Evolutionary conservation across 495 filamentous ascomycete genomes (phyloP).

Genomic region (Immersiella caudata): DNA sequence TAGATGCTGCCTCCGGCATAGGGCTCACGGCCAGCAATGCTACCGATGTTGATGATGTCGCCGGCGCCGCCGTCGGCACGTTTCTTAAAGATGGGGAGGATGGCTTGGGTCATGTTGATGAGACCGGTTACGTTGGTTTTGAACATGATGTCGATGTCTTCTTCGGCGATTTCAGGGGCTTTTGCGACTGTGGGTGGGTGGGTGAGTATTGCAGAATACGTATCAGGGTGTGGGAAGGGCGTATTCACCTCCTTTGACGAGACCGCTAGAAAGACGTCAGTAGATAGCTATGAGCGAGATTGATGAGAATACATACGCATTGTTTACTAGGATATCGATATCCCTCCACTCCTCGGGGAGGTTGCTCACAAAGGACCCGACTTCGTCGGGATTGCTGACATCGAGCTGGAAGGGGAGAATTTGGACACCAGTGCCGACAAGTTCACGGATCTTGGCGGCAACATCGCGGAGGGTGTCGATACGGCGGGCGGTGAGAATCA

Average conservation of each 20-base stretch:
- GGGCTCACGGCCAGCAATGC: constrained; percentile 87
- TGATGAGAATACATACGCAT: constrained; percentile 69
- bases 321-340: constrained; percentile 92
- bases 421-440: constrained; percentile 79
- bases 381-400: constrained; percentile 77
- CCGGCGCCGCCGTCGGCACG: constrained; percentile 77
- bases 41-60: constrained; percentile 97
- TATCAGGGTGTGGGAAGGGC: too few species aligned
- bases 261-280: constrained; percentile 24
- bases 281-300: neutral
- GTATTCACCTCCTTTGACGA: constrained; percentile 38
- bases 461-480: constrained; percentile 76
- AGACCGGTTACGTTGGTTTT: constrained; percentile 90
- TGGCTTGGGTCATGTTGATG: constrained; percentile 95
- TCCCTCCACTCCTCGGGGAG: constrained; percentile 83
- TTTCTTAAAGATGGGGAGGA: constrained; percentile 82
- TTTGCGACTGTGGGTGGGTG: constrained; percentile 60
- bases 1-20: constrained; percentile 94
- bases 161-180: constrained; percentile 78
- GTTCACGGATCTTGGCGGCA: constrained; percentile 73
- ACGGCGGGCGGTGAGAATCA: constrained; percentile 85
- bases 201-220: neutral
- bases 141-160: constrained; percentile 88
- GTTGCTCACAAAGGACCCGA: constrained; percentile 70
- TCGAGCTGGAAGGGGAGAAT: constrained; percentile 84